These are phyloP conservation scores for Naumovozyma baii DNA, from an alignment of 805 yeast genomes.

Conservation along the genomic window DNA sequence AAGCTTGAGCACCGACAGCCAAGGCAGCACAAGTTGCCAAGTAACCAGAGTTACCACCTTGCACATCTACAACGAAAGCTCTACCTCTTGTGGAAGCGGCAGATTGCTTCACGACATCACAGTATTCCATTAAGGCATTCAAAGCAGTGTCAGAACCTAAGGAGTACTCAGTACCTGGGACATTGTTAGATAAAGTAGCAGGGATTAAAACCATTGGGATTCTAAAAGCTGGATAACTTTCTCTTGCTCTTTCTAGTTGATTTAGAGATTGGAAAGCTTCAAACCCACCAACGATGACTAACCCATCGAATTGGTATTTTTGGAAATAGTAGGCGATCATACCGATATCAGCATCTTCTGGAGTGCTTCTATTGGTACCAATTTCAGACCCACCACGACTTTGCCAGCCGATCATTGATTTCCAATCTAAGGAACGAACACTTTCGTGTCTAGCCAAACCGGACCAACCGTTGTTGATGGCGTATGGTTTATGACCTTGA, in stretches of 20 bases:
- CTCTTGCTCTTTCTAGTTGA: constrained; percentile 52
- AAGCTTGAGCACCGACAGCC: constrained; percentile 63
- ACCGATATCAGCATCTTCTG: constrained; percentile 57
- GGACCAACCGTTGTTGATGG: constrained; percentile 64
- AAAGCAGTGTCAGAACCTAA: constrained; percentile 69
- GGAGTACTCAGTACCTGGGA: constrained; percentile 75
- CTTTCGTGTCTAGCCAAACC: constrained; percentile 59
- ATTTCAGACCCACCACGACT: constrained; percentile 70
- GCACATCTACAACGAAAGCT: constrained; percentile 73
- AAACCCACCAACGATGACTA: constrained; percentile 71
- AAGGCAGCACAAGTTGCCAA: constrained; percentile 62
- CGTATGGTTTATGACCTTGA: constrained; percentile 62
- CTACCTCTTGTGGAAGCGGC: constrained; percentile 73
- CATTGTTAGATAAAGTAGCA: constrained; percentile 71
- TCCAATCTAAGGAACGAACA: constrained; percentile 53
- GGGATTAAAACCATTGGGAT: constrained; percentile 74
- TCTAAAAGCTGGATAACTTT: constrained; percentile 57
- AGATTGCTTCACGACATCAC: constrained; percentile 70
- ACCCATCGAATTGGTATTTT: constrained; percentile 58
- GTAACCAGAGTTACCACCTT: constrained; percentile 79
- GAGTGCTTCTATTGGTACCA: constrained; percentile 69
- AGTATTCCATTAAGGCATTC: constrained; percentile 58
- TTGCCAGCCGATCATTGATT: constrained; percentile 65
- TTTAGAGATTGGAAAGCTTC: constrained; percentile 68
- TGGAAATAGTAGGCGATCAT: constrained; percentile 63